phyloP scores from a whole-genome alignment of 129 eudicot species.

The Erigeron canadensis region DNA sequence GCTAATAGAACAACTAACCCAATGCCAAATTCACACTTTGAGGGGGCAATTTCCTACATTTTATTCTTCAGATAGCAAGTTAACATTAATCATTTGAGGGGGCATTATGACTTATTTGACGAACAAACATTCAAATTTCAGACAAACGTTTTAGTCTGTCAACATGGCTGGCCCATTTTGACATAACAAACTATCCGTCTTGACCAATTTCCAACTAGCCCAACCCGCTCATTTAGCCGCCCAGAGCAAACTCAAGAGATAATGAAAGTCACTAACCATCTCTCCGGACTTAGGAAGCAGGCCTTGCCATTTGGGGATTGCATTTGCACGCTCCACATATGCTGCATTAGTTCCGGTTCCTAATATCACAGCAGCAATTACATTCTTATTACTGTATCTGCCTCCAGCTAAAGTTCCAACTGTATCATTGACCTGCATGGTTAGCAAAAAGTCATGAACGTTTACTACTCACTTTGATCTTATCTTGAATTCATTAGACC shows the following conservation, averaged over 20 bases:
- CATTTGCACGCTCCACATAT: conserved; percentile 73
- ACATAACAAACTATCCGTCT: not conserved
- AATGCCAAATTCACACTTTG: no score
- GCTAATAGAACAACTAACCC: not conserved
- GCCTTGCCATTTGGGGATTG: conserved; percentile 86
- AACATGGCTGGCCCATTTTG: not conserved
- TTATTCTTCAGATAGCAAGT: no score
- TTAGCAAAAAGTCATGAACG: not conserved
- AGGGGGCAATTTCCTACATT: no score
- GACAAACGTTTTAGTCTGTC: not conserved
- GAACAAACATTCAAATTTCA: no score
- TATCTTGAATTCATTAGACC: not conserved
- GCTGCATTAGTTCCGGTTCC: conserved; percentile 98
- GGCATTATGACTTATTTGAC: no score
- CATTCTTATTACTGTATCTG: conserved; percentile 54
- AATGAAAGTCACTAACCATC: conserved; percentile 50
- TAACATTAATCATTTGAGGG: no score
- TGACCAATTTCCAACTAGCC: no score
- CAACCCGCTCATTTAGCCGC: not conserved
- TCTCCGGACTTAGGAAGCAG: conserved; percentile 72
- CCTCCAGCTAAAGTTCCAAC: conserved; percentile 90
- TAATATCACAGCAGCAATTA: conserved; percentile 78
- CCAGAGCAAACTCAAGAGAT: not conserved
- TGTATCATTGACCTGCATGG: conserved; percentile 79
- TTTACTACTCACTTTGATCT: conserved; percentile 1